Conservation (phyloP, 345 rosid species). For the Laguncularia racemosa region DNA sequence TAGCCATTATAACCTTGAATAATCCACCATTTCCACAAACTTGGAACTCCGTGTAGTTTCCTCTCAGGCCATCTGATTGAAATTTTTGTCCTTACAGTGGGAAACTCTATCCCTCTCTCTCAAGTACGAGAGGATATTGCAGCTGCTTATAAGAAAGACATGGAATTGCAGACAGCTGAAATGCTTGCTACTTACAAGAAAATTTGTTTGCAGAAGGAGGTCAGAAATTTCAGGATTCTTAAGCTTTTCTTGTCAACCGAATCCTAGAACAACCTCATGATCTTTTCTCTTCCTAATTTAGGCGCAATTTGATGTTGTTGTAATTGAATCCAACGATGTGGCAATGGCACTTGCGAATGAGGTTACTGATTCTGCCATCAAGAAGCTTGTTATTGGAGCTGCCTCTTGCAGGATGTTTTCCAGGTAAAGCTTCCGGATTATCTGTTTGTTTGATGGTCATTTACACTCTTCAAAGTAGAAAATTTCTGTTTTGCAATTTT, state of each 20-base stretch:
- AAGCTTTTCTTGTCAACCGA: neutral
- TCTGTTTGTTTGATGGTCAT: neutral
- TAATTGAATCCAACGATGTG: constrained; percentile 62
- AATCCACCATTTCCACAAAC: too few species aligned
- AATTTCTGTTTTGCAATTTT: neutral
- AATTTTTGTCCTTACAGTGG: constrained; percentile 14
- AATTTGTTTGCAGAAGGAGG: constrained; percentile 62
- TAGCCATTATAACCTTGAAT: too few species aligned
- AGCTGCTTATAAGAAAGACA: constrained; percentile 67
- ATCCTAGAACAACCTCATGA: constrained; percentile 1
- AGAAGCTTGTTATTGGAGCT: constrained; percentile 80
- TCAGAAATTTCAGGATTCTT: constrained; percentile 8
- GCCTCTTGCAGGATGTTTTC: constrained; percentile 49
- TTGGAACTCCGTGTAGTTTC: too few species aligned
- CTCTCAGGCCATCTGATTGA: neutral
- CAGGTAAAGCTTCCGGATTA: constrained; percentile 32
- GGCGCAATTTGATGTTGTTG: constrained; percentile 50
- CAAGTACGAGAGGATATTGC: constrained; percentile 74
- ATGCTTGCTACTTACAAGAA: constrained; percentile 59
- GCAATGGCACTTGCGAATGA: constrained; percentile 65
- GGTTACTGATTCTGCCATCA: constrained; percentile 34
- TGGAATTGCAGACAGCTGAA: constrained; percentile 48
- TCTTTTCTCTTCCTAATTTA: constrained; percentile 5
- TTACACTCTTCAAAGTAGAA: neutral
- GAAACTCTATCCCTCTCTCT: constrained; percentile 41